These are phyloP conservation scores for Penicillium bialowiezense DNA, from an alignment of 495 filamentous ascomycete genomes.

Conservation along the genomic window DNA sequence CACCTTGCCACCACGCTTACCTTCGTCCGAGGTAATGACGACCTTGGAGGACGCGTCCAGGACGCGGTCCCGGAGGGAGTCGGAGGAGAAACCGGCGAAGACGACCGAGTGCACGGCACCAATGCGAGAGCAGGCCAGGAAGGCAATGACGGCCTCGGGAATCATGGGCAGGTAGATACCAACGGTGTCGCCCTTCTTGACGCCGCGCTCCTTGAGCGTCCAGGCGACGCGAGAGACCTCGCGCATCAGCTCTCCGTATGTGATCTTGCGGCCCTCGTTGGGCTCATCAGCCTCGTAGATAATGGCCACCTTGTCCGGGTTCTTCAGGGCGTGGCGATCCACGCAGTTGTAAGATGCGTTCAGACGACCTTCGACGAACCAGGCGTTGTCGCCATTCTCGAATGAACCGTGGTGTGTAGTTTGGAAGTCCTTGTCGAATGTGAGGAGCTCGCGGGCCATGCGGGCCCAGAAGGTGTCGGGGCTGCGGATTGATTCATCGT, in stretches of 20 bases:
- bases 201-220: constrained; percentile 88
- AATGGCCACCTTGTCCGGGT: constrained; percentile 89
- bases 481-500: constrained; percentile 92
- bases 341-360: constrained; percentile 98
- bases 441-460: constrained; percentile 82
- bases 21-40: constrained; percentile 95
- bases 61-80: constrained; percentile 94
- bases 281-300: constrained; percentile 98
- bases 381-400: constrained; percentile 77
- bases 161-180: constrained; percentile 99
- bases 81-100: constrained; percentile 96
- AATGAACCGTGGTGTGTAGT: constrained; percentile 82
- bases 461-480: constrained; percentile 90
- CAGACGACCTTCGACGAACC: constrained; percentile 91
- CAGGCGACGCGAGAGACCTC: constrained; percentile 85
- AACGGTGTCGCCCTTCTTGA: constrained; percentile 96
- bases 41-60: constrained; percentile 85
- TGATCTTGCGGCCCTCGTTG: constrained; percentile 80
- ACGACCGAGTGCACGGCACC: constrained; percentile 98
- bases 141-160: constrained; percentile 86
- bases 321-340: constrained; percentile 89
- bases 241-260: constrained; percentile 89
- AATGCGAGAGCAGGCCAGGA: constrained; percentile 88
- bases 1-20: constrained; percentile 94
- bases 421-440: constrained; percentile 88